Percentiles rank a stretch among this genome's conserved stretches.
phyloP scores from a whole-genome alignment of 495 filamentous ascomycete genomes.

The Neurospora pannonica region DNA sequence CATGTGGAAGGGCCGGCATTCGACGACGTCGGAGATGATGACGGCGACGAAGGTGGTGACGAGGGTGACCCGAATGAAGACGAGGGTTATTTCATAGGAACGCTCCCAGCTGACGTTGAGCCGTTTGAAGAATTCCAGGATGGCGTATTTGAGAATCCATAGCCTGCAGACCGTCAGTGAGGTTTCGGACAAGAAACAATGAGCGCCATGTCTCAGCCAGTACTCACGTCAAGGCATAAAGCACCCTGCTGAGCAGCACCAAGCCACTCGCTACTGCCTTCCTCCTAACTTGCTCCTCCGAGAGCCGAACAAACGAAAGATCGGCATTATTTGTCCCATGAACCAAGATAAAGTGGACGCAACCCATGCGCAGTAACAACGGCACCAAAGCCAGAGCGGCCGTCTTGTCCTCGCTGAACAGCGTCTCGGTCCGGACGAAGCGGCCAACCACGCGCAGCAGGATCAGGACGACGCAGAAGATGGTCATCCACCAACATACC shows the following conservation, averaged over 20 bases:
- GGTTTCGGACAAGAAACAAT: neutral
- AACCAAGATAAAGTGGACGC: conserved; percentile 74
- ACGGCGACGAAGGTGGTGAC: conserved; percentile 66
- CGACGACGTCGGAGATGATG: conserved; percentile 67
- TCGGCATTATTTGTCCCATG: conserved; percentile 82
- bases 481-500: conserved; percentile 90
- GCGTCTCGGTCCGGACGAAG: conserved; percentile 66
- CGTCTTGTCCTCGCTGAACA: conserved; percentile 82
- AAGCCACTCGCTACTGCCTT: conserved; percentile 52
- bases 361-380: conserved; percentile 68
- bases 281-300: conserved; percentile 35
- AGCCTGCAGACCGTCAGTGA: conserved; percentile 44
- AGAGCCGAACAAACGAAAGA: conserved; percentile 31
- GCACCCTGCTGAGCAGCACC: conserved; percentile 55
- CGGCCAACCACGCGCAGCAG: conserved; percentile 65
- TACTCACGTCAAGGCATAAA: conserved; percentile 58
- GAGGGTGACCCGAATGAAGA: conserved; percentile 64
- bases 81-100: conserved; percentile 56
- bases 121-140: conserved; percentile 83
- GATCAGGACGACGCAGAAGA: conserved; percentile 74
- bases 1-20: conserved; percentile 75
- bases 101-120: conserved; percentile 63
- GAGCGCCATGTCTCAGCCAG: neutral
- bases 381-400: conserved; percentile 76
- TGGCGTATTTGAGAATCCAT: conserved; percentile 84